These are phyloP conservation scores for Pythium scleroteichum DNA, from an alignment of 352 stramenopile genomes.

Conservation along the genomic window DNA sequence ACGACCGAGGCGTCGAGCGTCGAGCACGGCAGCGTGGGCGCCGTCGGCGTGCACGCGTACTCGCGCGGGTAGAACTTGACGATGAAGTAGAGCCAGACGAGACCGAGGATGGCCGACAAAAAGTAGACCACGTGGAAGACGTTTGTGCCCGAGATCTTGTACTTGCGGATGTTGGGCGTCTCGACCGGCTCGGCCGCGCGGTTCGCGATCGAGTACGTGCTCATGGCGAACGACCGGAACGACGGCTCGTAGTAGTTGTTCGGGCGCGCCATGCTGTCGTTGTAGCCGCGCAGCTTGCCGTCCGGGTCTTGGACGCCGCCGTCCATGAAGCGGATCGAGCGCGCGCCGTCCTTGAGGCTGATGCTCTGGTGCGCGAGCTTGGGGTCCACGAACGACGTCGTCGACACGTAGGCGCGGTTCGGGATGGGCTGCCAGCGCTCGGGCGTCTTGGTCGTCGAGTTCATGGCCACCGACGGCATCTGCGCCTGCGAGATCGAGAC, in stretches of 20 bases:
- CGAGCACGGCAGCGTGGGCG: conserved; percentile 71
- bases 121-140: conserved; percentile 91
- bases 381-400: conserved; percentile 87
- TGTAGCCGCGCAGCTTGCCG: conserved; percentile 83
- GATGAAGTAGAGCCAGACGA: conserved; percentile 83
- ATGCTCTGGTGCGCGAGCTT: conserved; percentile 71
- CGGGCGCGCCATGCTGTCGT: conserved; percentile 62
- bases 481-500: conserved; percentile 88
- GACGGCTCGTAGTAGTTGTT: conserved; percentile 89
- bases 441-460: conserved; percentile 70
- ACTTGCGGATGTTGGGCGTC: conserved; percentile 90
- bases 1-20: conserved; percentile 53
- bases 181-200: conserved; percentile 82
- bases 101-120: conserved; percentile 51
- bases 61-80: conserved; percentile 84
- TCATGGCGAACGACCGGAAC: conserved; percentile 90
- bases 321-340: conserved; percentile 89
- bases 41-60: conserved; percentile 69
- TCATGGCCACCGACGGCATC: conserved; percentile 84
- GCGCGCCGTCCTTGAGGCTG: conserved; percentile 64
- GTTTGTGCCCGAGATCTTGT: conserved; percentile 86
- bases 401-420: conserved; percentile 83
- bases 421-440: conserved; percentile 86
- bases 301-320: conserved; percentile 80
- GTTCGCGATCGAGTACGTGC: conserved; percentile 88